These are phyloP conservation scores for Penicillium lividum DNA, from an alignment of 495 filamentous ascomycete genomes.

Conservation along the genomic window DNA sequence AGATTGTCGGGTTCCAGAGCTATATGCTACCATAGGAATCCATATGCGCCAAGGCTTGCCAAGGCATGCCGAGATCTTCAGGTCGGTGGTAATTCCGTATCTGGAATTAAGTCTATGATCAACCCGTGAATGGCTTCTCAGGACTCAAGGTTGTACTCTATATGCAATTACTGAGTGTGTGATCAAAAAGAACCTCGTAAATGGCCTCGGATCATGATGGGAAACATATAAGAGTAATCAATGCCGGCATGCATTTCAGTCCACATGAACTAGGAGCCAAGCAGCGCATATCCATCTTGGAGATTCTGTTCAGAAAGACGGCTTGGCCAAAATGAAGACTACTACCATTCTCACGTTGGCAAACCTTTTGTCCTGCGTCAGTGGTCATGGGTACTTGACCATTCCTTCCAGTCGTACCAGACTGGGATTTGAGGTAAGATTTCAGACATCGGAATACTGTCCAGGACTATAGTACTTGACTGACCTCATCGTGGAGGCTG, in stretches of 20 bases:
- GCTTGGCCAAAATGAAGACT: background rate
- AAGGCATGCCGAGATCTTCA: background rate
- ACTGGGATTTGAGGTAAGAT: conserved; percentile 46
- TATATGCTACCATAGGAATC: background rate
- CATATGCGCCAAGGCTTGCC: background rate
- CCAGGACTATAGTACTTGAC: too few species aligned
- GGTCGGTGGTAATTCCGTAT: background rate
- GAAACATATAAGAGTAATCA: too few species aligned
- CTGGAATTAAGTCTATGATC: background rate
- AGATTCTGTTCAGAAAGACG: background rate
- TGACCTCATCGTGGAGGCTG: conserved; percentile 37
- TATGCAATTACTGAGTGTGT: too few species aligned
- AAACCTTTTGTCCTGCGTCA: background rate
- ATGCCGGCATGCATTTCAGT: too few species aligned
- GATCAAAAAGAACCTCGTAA: too few species aligned
- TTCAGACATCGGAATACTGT: background rate
- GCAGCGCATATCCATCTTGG: background rate
- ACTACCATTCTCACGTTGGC: background rate
- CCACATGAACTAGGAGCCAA: background rate
- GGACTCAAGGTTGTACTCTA: background rate
- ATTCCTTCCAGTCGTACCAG: conserved; percentile 48
- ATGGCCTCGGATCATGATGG: too few species aligned
- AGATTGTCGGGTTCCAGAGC: background rate
- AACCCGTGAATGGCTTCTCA: background rate
- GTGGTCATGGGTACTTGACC: conserved; percentile 49